Conservation (phyloP, 208 protist genomes). For the Herpetomonas samuelpessoai region DNA sequence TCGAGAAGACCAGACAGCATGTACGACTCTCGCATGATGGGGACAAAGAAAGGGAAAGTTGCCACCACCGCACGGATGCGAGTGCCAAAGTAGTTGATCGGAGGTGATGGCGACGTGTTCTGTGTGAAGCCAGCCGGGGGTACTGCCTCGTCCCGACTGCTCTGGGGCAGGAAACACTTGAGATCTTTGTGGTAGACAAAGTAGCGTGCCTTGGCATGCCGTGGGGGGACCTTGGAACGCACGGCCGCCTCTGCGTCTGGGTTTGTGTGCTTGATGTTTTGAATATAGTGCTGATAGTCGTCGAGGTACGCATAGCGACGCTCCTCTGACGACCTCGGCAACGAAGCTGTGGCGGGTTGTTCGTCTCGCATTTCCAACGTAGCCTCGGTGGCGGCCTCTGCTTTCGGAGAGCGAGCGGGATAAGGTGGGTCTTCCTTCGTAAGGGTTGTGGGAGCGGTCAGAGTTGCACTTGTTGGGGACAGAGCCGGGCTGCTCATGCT, state of each 20-base stretch:
- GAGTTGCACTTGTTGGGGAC: background rate
- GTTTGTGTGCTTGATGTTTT: too few species aligned
- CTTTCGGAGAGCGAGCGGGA: too few species aligned
- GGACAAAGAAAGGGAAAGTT: constrained; percentile 56
- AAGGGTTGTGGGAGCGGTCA: too few species aligned
- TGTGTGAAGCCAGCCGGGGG: constrained; percentile 9
- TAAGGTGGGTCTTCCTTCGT: too few species aligned
- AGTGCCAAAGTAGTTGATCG: constrained; percentile 15
- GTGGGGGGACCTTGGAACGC: background rate
- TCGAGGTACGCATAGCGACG: too few species aligned
- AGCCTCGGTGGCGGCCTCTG: too few species aligned
- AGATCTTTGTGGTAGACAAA: constrained; percentile 23
- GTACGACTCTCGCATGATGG: constrained; percentile 51
- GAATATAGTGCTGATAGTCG: too few species aligned
- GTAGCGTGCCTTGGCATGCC: constrained; percentile 24
- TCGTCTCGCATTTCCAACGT: too few species aligned
- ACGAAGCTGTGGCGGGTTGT: too few species aligned
- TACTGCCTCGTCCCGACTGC: constrained; percentile 24
- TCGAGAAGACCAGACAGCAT: constrained; percentile 51
- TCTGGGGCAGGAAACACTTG: constrained; percentile 17
- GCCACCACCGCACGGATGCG: constrained; percentile 42
- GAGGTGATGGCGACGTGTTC: background rate
- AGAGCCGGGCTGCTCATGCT: background rate
- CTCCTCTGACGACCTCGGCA: too few species aligned
- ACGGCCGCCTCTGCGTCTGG: background rate